Conservation (phyloP, 2,329 filamentous ascomycete genomes). For the Scedosporium minutisporum region DNA sequence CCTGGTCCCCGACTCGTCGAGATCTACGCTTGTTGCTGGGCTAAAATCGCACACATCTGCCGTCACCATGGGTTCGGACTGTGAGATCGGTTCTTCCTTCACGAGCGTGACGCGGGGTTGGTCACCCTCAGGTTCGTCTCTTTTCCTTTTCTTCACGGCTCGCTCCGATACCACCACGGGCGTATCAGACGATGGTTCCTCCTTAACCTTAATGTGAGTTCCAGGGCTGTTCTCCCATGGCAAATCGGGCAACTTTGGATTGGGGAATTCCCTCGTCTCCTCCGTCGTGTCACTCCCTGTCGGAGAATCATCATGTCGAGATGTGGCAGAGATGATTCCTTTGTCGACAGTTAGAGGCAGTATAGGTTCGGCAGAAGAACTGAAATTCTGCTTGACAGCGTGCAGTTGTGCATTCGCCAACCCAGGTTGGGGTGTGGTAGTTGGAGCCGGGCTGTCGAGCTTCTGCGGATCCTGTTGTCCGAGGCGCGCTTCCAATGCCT, state of each 20-base stretch:
- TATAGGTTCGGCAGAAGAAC: background rate
- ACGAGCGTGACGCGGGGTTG: slow-evolving; percentile 22
- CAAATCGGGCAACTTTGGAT: background rate
- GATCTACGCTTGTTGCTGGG: slow-evolving; percentile 49
- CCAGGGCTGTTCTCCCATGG: background rate
- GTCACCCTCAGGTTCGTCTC: slow-evolving; percentile 15
- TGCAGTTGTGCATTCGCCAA: background rate
- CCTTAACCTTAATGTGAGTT: slow-evolving; percentile 26
- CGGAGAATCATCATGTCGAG: slow-evolving; percentile 6
- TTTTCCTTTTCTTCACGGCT: slow-evolving; percentile 36
- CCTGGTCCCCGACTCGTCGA: slow-evolving; percentile 22
- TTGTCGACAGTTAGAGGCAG: background rate
- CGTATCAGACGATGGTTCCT: slow-evolving; percentile 44
- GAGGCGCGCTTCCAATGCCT: background rate
- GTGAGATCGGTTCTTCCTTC: slow-evolving; percentile 29
- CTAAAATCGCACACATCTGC: slow-evolving; percentile 16
- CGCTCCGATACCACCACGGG: slow-evolving; percentile 43
- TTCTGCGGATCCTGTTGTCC: background rate
- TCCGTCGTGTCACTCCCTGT: slow-evolving; percentile 18
- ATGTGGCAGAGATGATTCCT: background rate
- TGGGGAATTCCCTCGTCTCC: background rate
- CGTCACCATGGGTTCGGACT: slow-evolving; percentile 9
- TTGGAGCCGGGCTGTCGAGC: background rate
- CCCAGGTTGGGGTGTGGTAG: background rate
- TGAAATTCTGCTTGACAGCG: background rate